Evolutionary conservation across 176 grass and related monocot species (phyloP).

Genomic region (Musa beccarii): DNA sequence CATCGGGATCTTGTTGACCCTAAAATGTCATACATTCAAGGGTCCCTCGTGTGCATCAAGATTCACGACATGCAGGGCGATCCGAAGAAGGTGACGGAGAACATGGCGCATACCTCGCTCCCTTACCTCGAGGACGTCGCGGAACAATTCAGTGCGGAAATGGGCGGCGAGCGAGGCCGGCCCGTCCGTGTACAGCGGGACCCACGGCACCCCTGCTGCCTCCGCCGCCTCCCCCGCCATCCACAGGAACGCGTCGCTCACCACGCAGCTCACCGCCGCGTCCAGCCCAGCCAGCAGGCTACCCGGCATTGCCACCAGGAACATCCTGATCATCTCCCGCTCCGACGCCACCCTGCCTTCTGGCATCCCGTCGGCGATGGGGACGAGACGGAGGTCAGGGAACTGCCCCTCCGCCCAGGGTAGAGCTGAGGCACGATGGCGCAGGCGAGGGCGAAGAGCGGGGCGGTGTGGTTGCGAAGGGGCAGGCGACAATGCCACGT

Average conservation of each 20-base stretch:
- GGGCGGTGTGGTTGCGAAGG: conserved; percentile 47
- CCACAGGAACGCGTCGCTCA: conserved; percentile 53
- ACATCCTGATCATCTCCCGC: conserved; percentile 25
- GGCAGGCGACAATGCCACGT: conserved; percentile 49
- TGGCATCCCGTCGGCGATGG: background rate
- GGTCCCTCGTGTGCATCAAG: background rate
- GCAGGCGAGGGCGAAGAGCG: conserved; percentile 39
- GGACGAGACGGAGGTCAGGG: conserved; percentile 32
- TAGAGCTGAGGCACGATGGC: conserved; percentile 21
- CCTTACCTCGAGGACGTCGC: conserved; percentile 6
- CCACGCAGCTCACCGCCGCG: conserved; percentile 36
- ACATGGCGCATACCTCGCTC: conserved; percentile 21
- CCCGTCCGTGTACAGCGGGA: conserved; percentile 40
- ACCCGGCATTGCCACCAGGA: conserved; percentile 31
- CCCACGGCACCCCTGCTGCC: conserved; percentile 16
- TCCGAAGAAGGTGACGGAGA: too few relatives aligned
- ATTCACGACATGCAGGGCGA: background rate
- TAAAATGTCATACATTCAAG: too few relatives aligned
- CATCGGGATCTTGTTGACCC: too few relatives aligned
- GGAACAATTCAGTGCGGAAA: conserved; percentile 39
- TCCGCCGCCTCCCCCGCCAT: conserved; percentile 35
- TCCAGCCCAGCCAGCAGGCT: conserved; percentile 22
- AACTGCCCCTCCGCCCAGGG: background rate
- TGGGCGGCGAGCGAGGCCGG: conserved; percentile 33
- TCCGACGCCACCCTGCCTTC: background rate